Evolutionary conservation across 2,329 filamentous ascomycete genomes (phyloP).

Genomic region (Aspergillus fischeri): DNA sequence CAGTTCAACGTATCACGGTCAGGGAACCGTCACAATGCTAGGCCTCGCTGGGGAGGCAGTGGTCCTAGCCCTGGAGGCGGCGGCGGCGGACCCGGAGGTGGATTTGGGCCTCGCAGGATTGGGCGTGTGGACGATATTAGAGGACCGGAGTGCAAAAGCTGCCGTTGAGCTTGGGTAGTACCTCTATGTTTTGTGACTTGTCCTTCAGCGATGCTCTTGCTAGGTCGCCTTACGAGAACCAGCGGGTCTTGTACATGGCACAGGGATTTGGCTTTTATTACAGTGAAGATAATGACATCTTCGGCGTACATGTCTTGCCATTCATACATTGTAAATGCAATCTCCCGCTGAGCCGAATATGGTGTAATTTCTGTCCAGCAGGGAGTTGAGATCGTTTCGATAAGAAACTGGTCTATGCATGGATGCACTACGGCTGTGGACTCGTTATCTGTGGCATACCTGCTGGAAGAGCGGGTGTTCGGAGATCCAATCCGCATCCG

Average conservation of each 20-base stretch:
- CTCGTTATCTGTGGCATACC: neutral
- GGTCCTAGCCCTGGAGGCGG: slow-evolving; percentile 23
- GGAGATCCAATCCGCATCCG: neutral
- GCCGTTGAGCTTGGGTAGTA: slow-evolving; percentile 25
- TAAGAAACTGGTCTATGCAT: neutral
- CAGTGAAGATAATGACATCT: neutral
- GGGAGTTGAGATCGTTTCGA: neutral
- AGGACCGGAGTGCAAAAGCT: slow-evolving; percentile 46
- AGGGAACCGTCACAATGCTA: slow-evolving; percentile 19
- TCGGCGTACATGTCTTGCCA: neutral
- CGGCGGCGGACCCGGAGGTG: slow-evolving; percentile 23
- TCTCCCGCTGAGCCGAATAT: neutral
- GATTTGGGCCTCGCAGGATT: slow-evolving; percentile 34
- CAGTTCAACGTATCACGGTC: slow-evolving; percentile 42
- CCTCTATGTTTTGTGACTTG: neutral
- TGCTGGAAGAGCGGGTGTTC: neutral
- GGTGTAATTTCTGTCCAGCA: neutral
- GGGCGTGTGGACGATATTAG: slow-evolving; percentile 47
- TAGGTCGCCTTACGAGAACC: neutral
- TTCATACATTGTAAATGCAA: neutral
- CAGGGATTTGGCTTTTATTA: neutral
- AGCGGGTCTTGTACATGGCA: neutral
- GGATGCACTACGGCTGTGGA: neutral
- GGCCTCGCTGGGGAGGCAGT: slow-evolving; percentile 23
- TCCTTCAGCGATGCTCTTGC: neutral